Conservation (phyloP, 75 land plant species). For the Cupressus sempervirens region DNA sequence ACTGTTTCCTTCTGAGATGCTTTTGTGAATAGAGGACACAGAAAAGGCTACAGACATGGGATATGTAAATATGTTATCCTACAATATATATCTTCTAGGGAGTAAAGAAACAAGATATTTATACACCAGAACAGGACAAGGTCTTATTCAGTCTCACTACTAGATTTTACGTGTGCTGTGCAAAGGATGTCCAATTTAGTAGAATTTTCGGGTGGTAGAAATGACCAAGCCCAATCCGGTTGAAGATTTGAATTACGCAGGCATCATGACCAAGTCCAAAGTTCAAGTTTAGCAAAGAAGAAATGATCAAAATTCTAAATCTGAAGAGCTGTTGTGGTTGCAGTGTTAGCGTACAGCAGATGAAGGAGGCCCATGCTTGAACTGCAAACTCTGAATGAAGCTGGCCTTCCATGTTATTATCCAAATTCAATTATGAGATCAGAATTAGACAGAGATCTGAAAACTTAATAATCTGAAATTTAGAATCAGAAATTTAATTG, state of each 20-base stretch:
- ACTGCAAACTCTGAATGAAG: neutral
- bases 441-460: neutral
- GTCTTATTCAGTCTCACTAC: neutral
- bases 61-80: neutral
- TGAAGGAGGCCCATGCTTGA: neutral
- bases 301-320: neutral
- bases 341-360: neutral
- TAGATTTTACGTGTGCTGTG: neutral
- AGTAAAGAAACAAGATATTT: neutral
- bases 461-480: neutral
- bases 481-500: neutral
- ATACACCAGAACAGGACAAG: neutral
- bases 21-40: neutral
- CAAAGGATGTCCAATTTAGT: neutral
- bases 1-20: neutral
- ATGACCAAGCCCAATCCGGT: neutral
- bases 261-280: too few species aligned
- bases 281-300: neutral
- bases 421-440: neutral
- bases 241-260: too few species aligned
- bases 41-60: neutral
- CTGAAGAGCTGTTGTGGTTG: neutral
- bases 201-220: neutral
- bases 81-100: neutral
- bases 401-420: neutral